Evolutionary conservation across 192 early-diverging fungal genomes (phyloP), one percentile per base, ranked within the genome.

Genomic region (Pilaira anomala): DNA sequence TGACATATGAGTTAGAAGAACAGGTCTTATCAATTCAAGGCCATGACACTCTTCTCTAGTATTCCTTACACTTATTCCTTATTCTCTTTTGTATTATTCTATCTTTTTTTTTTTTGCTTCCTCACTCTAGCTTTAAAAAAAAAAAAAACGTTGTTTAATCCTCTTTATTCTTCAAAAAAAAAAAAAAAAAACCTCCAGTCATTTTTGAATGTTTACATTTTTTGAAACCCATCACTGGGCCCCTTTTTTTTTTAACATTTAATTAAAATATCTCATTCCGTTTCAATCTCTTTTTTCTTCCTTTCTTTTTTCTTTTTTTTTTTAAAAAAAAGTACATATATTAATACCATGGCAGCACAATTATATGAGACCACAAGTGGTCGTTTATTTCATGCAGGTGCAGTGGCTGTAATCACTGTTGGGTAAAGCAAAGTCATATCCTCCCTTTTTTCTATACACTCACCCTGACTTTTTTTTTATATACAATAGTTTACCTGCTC

Each of bases 321-420:
- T 45, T 19, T 29, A 53, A 26, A 28, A 53, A 29, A 51, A 13
- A 28, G 1, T 22, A 28, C 13, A 8, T 5, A 55, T 18, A 55
- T 18, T n/a, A n/a, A n/a, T n/a, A n/a, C n/a, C n/a, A 65, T 73
- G 74, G 68, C 89, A 29, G 89, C 88, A 25, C 87, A 88, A 70
- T 78, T 91, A 5, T 91, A 91, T 76, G 87, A 88, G 68, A 91
- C 89, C 41, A 73, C 81, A 21, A 87, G 87, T 22, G 89, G 89
- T 21, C 81, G 84, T 42, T 78, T 91, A 48, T 91, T 91, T 72
- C 90, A 91, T 53, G 90, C 90, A 19, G 90, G 90, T 13, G 85
- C 85, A 30, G 87, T 90, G 14, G 88, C 85, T 41, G 81, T 91
- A 58, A 88, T 91, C 63, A 85, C 85, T 41, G 90, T 91, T 6